Percentiles rank a stretch among this genome's conserved stretches.
Evolutionary conservation across 352 stramenopile species (phyloP).

Genomic region (Phytophthora europaea): DNA sequence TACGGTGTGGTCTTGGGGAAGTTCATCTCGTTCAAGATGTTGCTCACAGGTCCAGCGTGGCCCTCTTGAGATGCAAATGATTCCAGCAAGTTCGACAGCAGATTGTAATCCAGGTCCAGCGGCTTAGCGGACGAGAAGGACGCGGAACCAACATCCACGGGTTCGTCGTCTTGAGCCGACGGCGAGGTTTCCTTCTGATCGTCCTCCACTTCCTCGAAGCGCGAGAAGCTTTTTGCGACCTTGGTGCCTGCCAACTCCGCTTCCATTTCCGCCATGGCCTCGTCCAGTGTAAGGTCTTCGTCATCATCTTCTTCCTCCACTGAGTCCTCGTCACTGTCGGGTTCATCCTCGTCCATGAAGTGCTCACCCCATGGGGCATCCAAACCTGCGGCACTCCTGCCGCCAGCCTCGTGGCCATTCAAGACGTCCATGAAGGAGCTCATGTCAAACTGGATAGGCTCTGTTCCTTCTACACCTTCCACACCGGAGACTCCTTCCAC

Average conservation of each 20-base stretch:
- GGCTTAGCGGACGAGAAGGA: constrained; percentile 51
- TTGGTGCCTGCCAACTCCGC: constrained; percentile 64
- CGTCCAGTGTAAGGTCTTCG: constrained; percentile 52
- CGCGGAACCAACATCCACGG: constrained; percentile 16
- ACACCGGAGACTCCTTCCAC: constrained; percentile 67
- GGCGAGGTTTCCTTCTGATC: constrained; percentile 10
- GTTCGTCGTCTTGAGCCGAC: constrained; percentile 12
- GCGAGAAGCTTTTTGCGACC: constrained; percentile 66
- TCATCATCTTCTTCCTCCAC: constrained; percentile 35
- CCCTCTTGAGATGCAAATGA: constrained; percentile 86
- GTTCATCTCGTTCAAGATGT: constrained; percentile 75
- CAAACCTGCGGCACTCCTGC: constrained; percentile 14
- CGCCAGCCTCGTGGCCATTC: constrained; percentile 28
- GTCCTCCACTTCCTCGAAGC: constrained; percentile 36
- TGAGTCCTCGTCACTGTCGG: constrained; percentile 46
- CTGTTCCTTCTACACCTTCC: constrained; percentile 69
- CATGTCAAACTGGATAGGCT: constrained; percentile 77
- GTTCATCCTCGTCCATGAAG: constrained; percentile 40
- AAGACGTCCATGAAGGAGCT: constrained; percentile 76
- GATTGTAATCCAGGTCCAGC: constrained; percentile 84
- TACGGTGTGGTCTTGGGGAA: constrained; percentile 34
- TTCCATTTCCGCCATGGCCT: constrained; percentile 86
- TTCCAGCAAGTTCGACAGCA: constrained; percentile 86
- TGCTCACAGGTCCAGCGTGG: constrained; percentile 74
- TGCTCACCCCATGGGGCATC: constrained; percentile 34